phyloP scores from a whole-genome alignment of 108 stramenopile genomes.

The Skeletonema menzelii region DNA sequence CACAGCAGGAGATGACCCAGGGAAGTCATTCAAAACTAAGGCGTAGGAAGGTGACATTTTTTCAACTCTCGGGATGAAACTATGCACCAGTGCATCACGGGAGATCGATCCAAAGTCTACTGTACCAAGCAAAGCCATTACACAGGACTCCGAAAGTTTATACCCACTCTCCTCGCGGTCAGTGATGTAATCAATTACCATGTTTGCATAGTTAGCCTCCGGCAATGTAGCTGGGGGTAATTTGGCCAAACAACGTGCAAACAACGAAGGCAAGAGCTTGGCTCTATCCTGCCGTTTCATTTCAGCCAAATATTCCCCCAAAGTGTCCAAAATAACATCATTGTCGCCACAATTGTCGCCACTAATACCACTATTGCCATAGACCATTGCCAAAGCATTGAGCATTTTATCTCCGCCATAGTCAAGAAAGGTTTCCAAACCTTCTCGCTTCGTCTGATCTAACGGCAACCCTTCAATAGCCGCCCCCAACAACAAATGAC shows the following conservation, averaged over 20 bases:
- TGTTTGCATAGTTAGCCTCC: not conserved
- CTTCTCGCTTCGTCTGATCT: too few relatives aligned
- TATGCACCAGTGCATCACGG: not conserved
- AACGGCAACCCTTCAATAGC: too few relatives aligned
- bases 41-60: not conserved
- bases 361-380: too few relatives aligned
- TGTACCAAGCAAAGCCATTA: not conserved
- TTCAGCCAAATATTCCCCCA: not conserved
- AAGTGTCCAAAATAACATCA: too few relatives aligned
- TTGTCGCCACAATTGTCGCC: too few relatives aligned
- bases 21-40: not conserved
- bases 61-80: not conserved
- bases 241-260: not conserved
- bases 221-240: not conserved
- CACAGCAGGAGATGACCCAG: not conserved
- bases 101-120: not conserved
- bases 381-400: too few relatives aligned
- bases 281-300: not conserved
- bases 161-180: not conserved
- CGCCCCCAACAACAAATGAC: too few relatives aligned
- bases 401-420: too few relatives aligned
- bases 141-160: not conserved
- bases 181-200: not conserved
- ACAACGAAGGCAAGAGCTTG: not conserved
- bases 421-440: too few relatives aligned